These are phyloP conservation scores for Castanea sativa DNA, from an alignment of 306 rosid genomes.

Conservation along the genomic window DNA sequence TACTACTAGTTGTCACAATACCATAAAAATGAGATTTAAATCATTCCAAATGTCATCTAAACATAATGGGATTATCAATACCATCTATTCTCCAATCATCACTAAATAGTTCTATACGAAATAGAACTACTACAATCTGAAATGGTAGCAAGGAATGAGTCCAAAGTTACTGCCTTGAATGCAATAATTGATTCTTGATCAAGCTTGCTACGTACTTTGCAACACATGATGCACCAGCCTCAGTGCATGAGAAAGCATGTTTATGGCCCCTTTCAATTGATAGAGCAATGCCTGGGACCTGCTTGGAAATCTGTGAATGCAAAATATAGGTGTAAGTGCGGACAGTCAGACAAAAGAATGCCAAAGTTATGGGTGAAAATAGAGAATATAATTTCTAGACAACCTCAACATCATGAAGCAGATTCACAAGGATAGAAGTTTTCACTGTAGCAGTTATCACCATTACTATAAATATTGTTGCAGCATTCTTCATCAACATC, in stretches of 20 bases:
- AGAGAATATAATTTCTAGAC: neutral
- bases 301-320: constrained; percentile 61
- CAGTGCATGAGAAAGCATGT: constrained; percentile 75
- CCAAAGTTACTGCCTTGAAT: constrained; percentile 30
- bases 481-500: neutral
- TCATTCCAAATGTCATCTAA: neutral
- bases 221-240: constrained; percentile 81
- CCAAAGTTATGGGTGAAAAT: neutral
- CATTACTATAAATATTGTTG: neutral
- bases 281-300: constrained; percentile 58
- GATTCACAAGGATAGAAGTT: constrained; percentile 6
- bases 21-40: neutral
- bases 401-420: constrained; percentile 5
- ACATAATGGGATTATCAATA: neutral
- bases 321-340: neutral
- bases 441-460: constrained; percentile 5
- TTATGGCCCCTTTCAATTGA: constrained; percentile 66
- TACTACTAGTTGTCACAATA: neutral
- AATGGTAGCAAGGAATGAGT: constrained; percentile 6
- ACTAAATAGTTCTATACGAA: neutral
- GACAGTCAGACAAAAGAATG: constrained; percentile 19
- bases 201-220: constrained; percentile 73
- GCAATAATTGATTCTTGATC: constrained; percentile 44
- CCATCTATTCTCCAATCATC: neutral
- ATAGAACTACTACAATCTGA: neutral